These are phyloP conservation scores for Pseudogymnoascus sp. DNA, from an alignment of 2,329 filamentous ascomycete genomes.

Conservation along the genomic window DNA sequence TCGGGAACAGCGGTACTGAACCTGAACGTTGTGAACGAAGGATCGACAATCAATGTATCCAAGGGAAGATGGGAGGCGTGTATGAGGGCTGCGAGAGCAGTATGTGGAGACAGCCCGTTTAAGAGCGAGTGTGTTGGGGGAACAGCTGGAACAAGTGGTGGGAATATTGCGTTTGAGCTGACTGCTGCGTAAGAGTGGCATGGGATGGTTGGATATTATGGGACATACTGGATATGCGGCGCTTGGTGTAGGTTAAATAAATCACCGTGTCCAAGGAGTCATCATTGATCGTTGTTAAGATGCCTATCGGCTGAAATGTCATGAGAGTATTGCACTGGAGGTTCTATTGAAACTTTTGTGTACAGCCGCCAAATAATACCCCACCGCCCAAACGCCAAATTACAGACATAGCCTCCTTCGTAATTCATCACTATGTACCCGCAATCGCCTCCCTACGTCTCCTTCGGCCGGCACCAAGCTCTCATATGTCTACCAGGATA, in stretches of 20 bases:
- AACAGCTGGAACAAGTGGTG: slow-evolving; percentile 17
- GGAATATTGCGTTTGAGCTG: slow-evolving; percentile 20
- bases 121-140: slow-evolving; percentile 21
- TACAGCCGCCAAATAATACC: neutral
- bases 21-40: slow-evolving; percentile 34
- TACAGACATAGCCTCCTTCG: neutral
- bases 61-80: slow-evolving; percentile 47
- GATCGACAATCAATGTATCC: slow-evolving; percentile 43
- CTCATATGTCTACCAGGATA: slow-evolving; percentile 15
- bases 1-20: slow-evolving; percentile 42
- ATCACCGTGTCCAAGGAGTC: neutral
- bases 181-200: slow-evolving; percentile 5
- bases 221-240: neutral
- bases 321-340: neutral
- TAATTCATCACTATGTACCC: slow-evolving; percentile 4
- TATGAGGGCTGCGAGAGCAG: slow-evolving; percentile 38
- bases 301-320: neutral
- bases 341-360: neutral
- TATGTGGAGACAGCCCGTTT: slow-evolving; percentile 19
- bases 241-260: neutral
- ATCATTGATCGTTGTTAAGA: neutral
- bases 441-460: neutral
- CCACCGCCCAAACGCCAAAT: neutral
- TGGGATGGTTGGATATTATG: neutral
- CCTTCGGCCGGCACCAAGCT: slow-evolving; percentile 13